Percentiles rank a stretch among this genome's conserved stretches.
phyloP scores from a whole-genome alignment of 441 rosid species.

The Capsella rubella region DNA sequence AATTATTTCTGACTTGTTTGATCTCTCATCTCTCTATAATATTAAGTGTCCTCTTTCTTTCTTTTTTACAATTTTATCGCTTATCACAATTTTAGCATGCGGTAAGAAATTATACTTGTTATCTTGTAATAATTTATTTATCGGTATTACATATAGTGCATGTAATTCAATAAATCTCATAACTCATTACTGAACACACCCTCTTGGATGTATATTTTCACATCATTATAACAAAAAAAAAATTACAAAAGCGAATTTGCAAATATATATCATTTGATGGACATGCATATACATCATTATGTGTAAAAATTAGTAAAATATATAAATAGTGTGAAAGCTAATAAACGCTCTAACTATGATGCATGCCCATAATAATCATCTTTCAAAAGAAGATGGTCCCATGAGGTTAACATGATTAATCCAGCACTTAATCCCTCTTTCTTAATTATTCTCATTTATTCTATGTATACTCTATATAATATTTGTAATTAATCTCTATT shows the following conservation, averaged over 20 bases:
- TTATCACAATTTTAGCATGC: neutral
- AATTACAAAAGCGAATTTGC: neutral
- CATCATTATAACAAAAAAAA: neutral
- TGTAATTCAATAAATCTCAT: neutral
- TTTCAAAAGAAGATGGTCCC: constrained; percentile 43
- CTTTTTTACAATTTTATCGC: neutral
- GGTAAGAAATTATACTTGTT: neutral
- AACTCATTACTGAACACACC: neutral
- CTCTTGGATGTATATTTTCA: neutral
- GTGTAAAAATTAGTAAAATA: constrained; percentile 35
- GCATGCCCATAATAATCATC: constrained; percentile 46
- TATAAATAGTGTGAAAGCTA: constrained; percentile 20
- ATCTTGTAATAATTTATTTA: neutral
- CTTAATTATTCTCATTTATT: constrained; percentile 18
- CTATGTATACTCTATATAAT: neutral
- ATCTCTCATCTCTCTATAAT: constrained; percentile 18
- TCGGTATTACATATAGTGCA: neutral
- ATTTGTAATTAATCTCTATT: neutral
- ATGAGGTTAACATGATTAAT: constrained; percentile 49
- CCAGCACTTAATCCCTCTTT: constrained; percentile 43
- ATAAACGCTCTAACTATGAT: constrained; percentile 43
- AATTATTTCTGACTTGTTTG: constrained; percentile 44
- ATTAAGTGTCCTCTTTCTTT: constrained; percentile 16
- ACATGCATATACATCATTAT: constrained; percentile 24
- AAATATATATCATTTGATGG: neutral